Evolutionary conservation across 805 yeast species (phyloP).

Genomic region (Wickerhamiella occidentalis): DNA sequence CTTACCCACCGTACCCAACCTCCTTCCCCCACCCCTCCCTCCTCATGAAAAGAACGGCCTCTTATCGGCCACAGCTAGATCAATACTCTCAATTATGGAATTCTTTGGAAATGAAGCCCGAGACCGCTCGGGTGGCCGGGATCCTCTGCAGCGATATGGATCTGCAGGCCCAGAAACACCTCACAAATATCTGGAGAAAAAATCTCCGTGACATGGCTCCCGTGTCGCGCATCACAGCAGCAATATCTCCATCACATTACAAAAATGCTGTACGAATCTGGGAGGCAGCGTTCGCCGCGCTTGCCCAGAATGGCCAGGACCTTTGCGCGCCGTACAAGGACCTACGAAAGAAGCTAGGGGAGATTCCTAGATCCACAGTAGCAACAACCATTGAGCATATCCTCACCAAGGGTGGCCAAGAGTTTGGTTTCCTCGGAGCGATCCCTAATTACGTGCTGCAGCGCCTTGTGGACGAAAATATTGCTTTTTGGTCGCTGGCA

Average conservation of each 20-base stretch:
- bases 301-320: background rate
- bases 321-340: background rate
- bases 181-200: background rate
- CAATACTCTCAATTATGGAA: constrained; percentile 2
- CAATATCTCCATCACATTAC: background rate
- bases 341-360: background rate
- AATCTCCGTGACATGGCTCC: constrained; percentile 1
- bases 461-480: background rate
- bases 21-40: background rate
- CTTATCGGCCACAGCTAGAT: background rate
- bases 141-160: background rate
- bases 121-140: background rate
- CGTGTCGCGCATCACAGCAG: background rate
- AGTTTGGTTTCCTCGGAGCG: background rate
- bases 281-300: constrained; percentile 1
- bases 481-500: background rate
- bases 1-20: background rate
- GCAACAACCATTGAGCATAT: background rate
- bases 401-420: background rate
- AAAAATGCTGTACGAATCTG: background rate
- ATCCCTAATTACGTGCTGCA: background rate
- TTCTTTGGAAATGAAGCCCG: constrained; percentile 4
- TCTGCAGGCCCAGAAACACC: constrained; percentile 1
- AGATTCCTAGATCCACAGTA: background rate
- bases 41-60: background rate